Percentiles rank a stretch among this genome's conserved stretches.
These are phyloP conservation scores for Schizosaccharomyces pombe DNA, from an alignment of 805 yeast genomes.

Conservation along the genomic window DNA sequence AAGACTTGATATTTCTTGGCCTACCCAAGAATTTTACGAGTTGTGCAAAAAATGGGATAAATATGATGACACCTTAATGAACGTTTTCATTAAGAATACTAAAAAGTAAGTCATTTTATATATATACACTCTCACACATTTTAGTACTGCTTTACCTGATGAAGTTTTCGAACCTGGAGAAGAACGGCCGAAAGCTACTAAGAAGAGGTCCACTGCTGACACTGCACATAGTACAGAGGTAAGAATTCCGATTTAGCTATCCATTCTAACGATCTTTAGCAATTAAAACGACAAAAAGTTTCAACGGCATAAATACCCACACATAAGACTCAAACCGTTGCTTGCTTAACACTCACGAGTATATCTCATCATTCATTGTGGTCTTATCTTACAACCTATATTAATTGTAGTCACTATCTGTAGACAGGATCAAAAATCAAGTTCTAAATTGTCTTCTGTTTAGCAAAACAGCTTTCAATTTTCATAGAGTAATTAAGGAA, in stretches of 20 bases:
- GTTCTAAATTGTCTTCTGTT: too few relatives aligned
- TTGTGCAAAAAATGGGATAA: constrained; percentile 52
- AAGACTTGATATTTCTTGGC: constrained; percentile 55
- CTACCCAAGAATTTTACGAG: constrained; percentile 71
- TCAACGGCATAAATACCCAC: neutral
- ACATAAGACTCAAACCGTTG: neutral
- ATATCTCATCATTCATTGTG: too few relatives aligned
- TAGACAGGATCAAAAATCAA: too few relatives aligned
- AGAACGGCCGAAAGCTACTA: constrained; percentile 43
- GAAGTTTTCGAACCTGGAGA: constrained; percentile 71
- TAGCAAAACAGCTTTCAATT: too few relatives aligned
- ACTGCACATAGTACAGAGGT: neutral
- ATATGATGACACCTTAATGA: constrained; percentile 36
- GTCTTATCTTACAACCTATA: too few relatives aligned
- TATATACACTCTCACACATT: neutral
- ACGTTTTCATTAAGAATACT: constrained; percentile 46
- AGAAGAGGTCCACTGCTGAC: constrained; percentile 17
- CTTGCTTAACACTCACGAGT: too few relatives aligned
- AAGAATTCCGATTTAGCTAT: neutral
- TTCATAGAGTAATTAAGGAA: too few relatives aligned
- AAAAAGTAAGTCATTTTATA: constrained; percentile 22
- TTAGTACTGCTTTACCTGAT: constrained; percentile 46
- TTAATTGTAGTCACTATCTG: too few relatives aligned
- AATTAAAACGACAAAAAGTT: neutral
- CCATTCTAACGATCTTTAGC: neutral